Evolutionary conservation across 768 basidiomycete species (phyloP), one percentile per base, ranked within the genome.

Genomic region (Gelatoporia subvermispora): DNA sequence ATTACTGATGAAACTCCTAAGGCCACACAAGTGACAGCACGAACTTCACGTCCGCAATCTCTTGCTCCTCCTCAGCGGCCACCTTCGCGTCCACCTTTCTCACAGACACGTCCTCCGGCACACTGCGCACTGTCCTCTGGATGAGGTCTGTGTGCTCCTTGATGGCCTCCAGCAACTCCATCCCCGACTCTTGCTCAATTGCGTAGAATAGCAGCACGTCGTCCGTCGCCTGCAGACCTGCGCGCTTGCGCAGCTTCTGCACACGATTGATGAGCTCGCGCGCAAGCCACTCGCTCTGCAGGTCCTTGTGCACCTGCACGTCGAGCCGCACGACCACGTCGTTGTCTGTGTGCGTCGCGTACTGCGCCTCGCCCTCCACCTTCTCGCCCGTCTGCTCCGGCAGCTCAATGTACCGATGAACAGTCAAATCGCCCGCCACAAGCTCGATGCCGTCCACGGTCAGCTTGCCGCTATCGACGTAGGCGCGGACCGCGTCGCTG

Each of bases 311-410:
- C 40, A 86, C 77, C 64, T 87, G 82, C 47, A 92, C 81, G 67
- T 99, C 96, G 35, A 99, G 81, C 41, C 95, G 77, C 52, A 98
- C 79, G 42, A 96, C 94, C 44, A 97, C 93, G 57, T 98, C 93
- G 60, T 87, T 89, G 69, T 98, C 91, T 18, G 93, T 92, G 53
- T 93, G 84, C 23, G 88, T 91, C 36, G 84, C 82, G 56, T 80
- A 86, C 55, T 84, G 82, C 31, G 41, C 75, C 52, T 35, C 61
- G 44, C 57, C 54, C 25, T 45, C 51, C 4, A 45, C 64, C 28
- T 31, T 31, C 7, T 31, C 28, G 28, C 28, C 28, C 34, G 59
- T 56, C 22, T 60, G 78, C 59, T 82, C 77, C 10, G 82, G 85
- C 0, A 90, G 72, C 59, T 95, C 93, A 53, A 97, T 85, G 67